These are phyloP conservation scores for Prasinococcaceae sp. DNA, from an alignment of 139 green algal genomes.

Conservation along the genomic window DNA sequence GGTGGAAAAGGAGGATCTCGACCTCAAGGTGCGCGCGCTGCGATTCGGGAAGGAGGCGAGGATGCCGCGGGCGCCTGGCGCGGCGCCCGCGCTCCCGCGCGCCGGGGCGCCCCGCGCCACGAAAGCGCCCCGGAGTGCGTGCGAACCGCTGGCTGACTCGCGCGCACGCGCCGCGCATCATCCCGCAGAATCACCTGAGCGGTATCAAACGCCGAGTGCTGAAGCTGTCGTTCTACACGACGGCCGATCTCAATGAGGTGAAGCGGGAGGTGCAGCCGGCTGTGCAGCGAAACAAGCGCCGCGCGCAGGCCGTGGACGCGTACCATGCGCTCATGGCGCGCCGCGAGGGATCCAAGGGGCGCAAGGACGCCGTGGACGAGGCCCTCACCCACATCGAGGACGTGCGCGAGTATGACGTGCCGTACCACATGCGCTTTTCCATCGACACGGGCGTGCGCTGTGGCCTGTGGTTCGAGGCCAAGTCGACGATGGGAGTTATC, in stretches of 20 bases:
- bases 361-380: constrained; percentile 31
- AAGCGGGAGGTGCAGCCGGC: constrained; percentile 53
- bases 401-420: constrained; percentile 91
- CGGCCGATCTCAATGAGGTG: constrained; percentile 73
- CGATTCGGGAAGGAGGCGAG: too few relatives aligned
- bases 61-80: too few relatives aligned
- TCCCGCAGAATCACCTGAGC: constrained; percentile 82
- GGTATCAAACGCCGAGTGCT: constrained; percentile 69
- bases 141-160: too few relatives aligned
- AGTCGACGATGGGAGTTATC: not conserved
- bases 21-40: constrained; percentile 76
- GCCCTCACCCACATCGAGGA: constrained; percentile 57
- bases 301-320: constrained; percentile 21
- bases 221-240: constrained; percentile 67
- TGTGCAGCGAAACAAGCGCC: constrained; percentile 43
- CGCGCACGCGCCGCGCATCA: too few relatives aligned
- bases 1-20: constrained; percentile 77
- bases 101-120: too few relatives aligned
- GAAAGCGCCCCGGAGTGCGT: too few relatives aligned
- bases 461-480: not conserved
- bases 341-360: not conserved
- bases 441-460: constrained; percentile 63
- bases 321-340: constrained; percentile 17
- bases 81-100: too few relatives aligned
- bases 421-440: constrained; percentile 83